Conservation (phyloP, 768 basidiomycete genomes). For the Rhodosporidiobolus odoratus region DNA sequence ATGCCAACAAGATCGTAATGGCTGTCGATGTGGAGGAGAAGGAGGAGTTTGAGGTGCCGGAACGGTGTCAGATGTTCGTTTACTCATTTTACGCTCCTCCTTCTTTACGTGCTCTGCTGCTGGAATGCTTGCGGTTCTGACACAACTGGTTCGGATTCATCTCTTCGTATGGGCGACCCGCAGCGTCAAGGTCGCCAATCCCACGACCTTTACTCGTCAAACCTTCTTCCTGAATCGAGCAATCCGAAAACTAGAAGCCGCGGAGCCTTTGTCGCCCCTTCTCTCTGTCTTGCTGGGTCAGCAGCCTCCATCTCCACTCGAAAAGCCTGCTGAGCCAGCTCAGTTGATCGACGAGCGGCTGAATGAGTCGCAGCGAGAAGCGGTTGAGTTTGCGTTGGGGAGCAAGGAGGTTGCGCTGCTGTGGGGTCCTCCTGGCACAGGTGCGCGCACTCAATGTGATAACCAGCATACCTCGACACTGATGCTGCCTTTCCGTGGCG, state of each 20-base stretch:
- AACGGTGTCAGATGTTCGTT: constrained; percentile 16
- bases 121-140: background rate
- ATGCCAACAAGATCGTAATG: constrained; percentile 14
- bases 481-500: constrained; percentile 60
- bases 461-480: constrained; percentile 82
- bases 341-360: constrained; percentile 68
- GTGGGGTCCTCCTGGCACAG: constrained; percentile 89
- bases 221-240: constrained; percentile 63
- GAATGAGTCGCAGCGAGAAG: constrained; percentile 77
- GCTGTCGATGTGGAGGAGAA: constrained; percentile 6
- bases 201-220: constrained; percentile 89
- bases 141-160: no score
- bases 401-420: constrained; percentile 83
- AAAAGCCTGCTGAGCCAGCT: constrained; percentile 46
- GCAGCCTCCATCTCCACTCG: constrained; percentile 43
- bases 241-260: constrained; percentile 42
- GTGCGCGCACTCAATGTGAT: constrained; percentile 91
- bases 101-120: background rate
- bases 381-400: constrained; percentile 69
- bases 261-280: constrained; percentile 37
- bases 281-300: constrained; percentile 71
- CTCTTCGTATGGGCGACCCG: background rate
- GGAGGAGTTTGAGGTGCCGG: constrained; percentile 10
- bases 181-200: constrained; percentile 80
- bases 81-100: background rate